phyloP scores from a whole-genome alignment of 768 basidiomycete species.

The Suillus cothurnatus region DNA sequence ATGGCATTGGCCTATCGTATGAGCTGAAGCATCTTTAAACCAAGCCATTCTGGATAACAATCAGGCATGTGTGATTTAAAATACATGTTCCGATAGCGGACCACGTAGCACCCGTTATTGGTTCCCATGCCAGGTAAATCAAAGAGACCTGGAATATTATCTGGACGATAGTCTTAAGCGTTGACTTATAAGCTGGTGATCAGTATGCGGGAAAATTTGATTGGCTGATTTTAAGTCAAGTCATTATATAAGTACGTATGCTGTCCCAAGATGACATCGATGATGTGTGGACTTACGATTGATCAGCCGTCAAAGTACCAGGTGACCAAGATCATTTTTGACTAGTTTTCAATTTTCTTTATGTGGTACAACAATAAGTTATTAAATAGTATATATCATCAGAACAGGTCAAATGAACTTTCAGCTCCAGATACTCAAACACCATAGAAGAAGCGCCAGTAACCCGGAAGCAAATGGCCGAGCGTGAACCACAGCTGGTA shows the following conservation, averaged over 20 bases:
- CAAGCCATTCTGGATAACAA: no score
- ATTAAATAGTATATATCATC: not conserved
- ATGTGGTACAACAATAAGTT: not conserved
- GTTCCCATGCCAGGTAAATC: not conserved
- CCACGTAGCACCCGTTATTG: not conserved
- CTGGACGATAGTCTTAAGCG: not conserved
- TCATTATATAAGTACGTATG: not conserved
- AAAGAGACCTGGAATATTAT: no score
- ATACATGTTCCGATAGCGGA: not conserved
- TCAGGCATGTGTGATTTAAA: not conserved
- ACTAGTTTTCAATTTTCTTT: not conserved
- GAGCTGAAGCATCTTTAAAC: no score
- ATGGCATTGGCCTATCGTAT: no score
- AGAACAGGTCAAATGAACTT: not conserved
- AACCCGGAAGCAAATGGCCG: slow-evolving; percentile 36
- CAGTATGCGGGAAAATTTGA: not conserved
- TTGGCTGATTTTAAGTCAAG: not conserved
- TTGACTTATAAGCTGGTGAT: not conserved
- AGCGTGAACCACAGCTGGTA: slow-evolving; percentile 37
- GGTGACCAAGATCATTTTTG: not conserved
- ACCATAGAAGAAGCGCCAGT: slow-evolving; percentile 37
- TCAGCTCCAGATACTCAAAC: not conserved
- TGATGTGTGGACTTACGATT: not conserved
- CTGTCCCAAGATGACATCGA: not conserved
- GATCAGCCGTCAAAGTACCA: not conserved